phyloP scores from a whole-genome alignment of 2,329 filamentous ascomycete species.

The Metarhizium anisopliae region DNA sequence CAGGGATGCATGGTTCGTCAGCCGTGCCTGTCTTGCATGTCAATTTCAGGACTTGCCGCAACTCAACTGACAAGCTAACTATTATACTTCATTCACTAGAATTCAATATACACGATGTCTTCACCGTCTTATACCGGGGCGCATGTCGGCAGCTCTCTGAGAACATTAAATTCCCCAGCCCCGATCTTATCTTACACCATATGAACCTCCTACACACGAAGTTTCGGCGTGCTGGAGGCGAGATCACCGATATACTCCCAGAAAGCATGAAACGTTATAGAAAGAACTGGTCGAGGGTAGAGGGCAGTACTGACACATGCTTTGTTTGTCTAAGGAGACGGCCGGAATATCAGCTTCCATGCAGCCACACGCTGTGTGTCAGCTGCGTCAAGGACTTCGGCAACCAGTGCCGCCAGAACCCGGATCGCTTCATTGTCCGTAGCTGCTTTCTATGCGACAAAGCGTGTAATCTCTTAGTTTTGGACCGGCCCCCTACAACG shows the following conservation, averaged over 20 bases:
- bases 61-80: neutral
- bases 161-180: neutral
- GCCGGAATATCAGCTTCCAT: neutral
- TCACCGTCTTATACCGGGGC: neutral
- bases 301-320: neutral
- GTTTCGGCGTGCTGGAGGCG: neutral
- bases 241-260: neutral
- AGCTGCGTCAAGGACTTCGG: neutral
- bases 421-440: neutral
- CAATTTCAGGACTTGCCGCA: neutral
- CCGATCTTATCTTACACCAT: neutral
- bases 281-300: neutral
- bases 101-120: neutral
- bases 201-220: neutral
- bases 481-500: no score
- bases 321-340: neutral
- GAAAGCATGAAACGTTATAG: neutral
- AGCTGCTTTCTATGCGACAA: neutral
- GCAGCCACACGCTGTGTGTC: neutral
- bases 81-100: neutral
- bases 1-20: neutral
- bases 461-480: neutral
- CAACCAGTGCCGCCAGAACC: neutral
- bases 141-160: neutral
- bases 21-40: neutral